phyloP scores from a whole-genome alignment of 2,329 filamentous ascomycete species.

The Fusarium kyushuense region DNA sequence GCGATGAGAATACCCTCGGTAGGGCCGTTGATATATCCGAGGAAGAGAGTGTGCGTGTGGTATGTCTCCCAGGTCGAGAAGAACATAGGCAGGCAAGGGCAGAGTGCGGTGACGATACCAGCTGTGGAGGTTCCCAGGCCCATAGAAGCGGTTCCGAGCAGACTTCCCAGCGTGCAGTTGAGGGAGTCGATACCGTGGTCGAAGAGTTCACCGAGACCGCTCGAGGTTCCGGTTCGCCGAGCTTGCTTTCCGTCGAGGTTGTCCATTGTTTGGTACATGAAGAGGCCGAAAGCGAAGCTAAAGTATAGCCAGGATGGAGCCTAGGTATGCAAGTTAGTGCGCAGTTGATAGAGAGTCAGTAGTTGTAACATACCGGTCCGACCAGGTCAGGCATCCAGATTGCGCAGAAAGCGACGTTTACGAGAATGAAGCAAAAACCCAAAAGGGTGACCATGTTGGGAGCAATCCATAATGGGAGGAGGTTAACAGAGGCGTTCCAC shows the following conservation, averaged over 20 bases:
- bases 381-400: conserved; percentile 90
- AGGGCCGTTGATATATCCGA: conserved; percentile 96
- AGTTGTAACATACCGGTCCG: conserved; percentile 75
- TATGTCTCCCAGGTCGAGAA: conserved; percentile 99
- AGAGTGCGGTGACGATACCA: conserved; percentile 90
- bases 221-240: conserved; percentile 92
- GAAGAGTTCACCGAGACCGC: conserved; percentile 94
- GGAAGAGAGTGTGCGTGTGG: conserved; percentile 95
- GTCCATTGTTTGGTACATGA: conserved; percentile 99
- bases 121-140: conserved; percentile 85
- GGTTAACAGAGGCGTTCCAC: conserved; percentile 97
- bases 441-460: conserved; percentile 97
- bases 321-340: conserved; percentile 58
- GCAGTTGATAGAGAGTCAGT: background rate
- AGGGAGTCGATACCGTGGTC: conserved; percentile 98
- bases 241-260: conserved; percentile 99
- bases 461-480: conserved; percentile 94
- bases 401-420: conserved; percentile 79
- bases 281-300: conserved; percentile 93
- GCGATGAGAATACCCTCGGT: conserved; percentile 95
- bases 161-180: conserved; percentile 93
- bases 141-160: conserved; percentile 94
- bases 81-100: conserved; percentile 97
- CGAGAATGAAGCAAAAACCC: conserved; percentile 93
- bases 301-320: conserved; percentile 93